Evolutionary conservation across 2,329 filamentous ascomycete genomes (phyloP).

Genomic region (Neocatenulostroma microsporum): DNA sequence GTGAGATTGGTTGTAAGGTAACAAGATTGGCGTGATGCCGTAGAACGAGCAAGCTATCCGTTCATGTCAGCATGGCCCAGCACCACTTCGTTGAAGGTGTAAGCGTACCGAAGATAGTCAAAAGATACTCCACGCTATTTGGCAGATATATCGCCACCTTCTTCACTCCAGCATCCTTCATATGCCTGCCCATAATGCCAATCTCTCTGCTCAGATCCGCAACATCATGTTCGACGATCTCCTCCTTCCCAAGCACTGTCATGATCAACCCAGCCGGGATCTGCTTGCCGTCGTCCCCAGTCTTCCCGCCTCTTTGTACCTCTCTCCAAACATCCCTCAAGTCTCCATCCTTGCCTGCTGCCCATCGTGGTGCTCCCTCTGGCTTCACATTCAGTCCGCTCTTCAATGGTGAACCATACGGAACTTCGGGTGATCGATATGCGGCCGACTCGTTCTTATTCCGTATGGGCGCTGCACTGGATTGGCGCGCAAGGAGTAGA

Average conservation of each 20-base stretch:
- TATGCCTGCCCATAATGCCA: slow-evolving; percentile 71
- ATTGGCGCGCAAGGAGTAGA: slow-evolving; percentile 79
- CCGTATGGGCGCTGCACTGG: slow-evolving; percentile 67
- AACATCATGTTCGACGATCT: slow-evolving; percentile 61
- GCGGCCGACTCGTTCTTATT: slow-evolving; percentile 77
- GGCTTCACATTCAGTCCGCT: slow-evolving; percentile 76
- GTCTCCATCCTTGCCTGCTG: slow-evolving; percentile 75
- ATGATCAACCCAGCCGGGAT: slow-evolving; percentile 61
- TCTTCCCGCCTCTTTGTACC: slow-evolving; percentile 36
- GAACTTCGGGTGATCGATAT: slow-evolving; percentile 75
- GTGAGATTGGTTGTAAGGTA: slow-evolving; percentile 72
- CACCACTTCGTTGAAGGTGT: background rate
- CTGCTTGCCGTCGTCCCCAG: slow-evolving; percentile 53
- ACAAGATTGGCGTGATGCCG: slow-evolving; percentile 70
- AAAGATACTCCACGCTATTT: slow-evolving; percentile 84
- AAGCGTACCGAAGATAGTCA: slow-evolving; percentile 59
- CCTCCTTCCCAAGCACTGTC: slow-evolving; percentile 70
- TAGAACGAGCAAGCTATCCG: slow-evolving; percentile 73
- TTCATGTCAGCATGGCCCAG: slow-evolving; percentile 7
- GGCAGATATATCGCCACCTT: slow-evolving; percentile 84
- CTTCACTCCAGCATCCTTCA: slow-evolving; percentile 59
- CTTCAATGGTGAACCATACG: slow-evolving; percentile 75
- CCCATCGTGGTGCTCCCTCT: slow-evolving; percentile 71
- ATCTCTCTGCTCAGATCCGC: slow-evolving; percentile 77
- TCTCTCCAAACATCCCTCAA: slow-evolving; percentile 87